Percentiles rank a stretch among this genome's conserved stretches.
Evolutionary conservation across 1,139 yeast genomes (phyloP).

Genomic region (Nakaseomyces nivariensis): DNA sequence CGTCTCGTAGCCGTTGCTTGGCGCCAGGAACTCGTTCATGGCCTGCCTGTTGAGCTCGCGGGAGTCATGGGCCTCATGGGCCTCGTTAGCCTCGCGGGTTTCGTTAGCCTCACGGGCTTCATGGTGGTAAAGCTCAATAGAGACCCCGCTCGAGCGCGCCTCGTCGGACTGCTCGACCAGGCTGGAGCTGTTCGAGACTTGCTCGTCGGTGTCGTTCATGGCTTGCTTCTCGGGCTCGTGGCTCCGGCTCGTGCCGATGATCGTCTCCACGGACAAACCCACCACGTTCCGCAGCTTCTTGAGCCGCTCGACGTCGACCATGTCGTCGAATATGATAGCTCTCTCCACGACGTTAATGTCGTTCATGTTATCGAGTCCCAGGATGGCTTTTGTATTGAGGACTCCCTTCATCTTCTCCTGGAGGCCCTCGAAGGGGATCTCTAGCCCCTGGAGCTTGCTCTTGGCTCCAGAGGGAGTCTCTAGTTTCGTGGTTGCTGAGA

Average conservation of each 20-base stretch:
- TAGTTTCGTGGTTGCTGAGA: background rate
- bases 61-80: too few species aligned
- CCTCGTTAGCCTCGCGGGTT: too few species aligned
- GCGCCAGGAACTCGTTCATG: slow-evolving; percentile 14
- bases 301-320: slow-evolving; percentile 68
- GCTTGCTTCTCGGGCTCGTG: background rate
- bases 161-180: too few species aligned
- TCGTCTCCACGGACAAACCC: slow-evolving; percentile 66
- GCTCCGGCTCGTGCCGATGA: slow-evolving; percentile 62
- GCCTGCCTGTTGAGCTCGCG: too few species aligned
- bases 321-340: slow-evolving; percentile 30
- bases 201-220: slow-evolving; percentile 4
- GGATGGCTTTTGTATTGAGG: slow-evolving; percentile 7
- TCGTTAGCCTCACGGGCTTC: too few species aligned
- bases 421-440: slow-evolving; percentile 9
- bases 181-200: too few species aligned
- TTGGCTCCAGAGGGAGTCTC: background rate
- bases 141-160: too few species aligned
- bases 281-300: slow-evolving; percentile 68
- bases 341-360: slow-evolving; percentile 7
- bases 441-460: slow-evolving; percentile 3
- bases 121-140: too few species aligned
- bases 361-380: background rate
- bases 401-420: slow-evolving; percentile 12
- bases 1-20: slow-evolving; percentile 8